phyloP scores from a whole-genome alignment of 2,329 filamentous ascomycete genomes.

The Penicillium sp. region DNA sequence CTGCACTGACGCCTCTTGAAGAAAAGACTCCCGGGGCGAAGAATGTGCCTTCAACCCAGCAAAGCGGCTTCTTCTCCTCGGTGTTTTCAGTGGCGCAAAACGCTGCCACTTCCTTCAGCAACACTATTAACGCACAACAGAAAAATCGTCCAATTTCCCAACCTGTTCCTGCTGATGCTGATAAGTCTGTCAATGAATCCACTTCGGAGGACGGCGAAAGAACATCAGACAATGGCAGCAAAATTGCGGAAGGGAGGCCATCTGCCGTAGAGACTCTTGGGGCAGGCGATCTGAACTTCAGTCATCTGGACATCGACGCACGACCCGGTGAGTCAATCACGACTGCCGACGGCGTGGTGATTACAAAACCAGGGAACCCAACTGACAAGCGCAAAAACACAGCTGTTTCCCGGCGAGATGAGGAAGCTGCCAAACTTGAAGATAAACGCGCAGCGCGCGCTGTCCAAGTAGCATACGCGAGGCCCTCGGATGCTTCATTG shows the following conservation, averaged over 20 bases:
- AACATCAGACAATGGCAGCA: conserved; percentile 19
- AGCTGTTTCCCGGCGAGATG: conserved; percentile 46
- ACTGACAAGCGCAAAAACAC: conserved; percentile 39
- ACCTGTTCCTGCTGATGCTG: conserved; percentile 31
- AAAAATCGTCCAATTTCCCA: conserved; percentile 42
- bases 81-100: conserved; percentile 92
- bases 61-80: conserved; percentile 81
- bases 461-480: conserved; percentile 61
- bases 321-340: conserved; percentile 36
- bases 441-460: conserved; percentile 60
- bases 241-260: conserved; percentile 58
- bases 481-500: conserved; percentile 34
- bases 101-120: conserved; percentile 78
- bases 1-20: conserved; percentile 74
- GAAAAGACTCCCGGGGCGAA: conserved; percentile 54
- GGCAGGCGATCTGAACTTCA: conserved; percentile 82
- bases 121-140: conserved; percentile 55
- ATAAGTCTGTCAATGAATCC: conserved; percentile 28
- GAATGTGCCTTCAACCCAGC: conserved; percentile 54
- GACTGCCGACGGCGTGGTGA: conserved; percentile 40
- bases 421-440: conserved; percentile 57
- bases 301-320: conserved; percentile 72
- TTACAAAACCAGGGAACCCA: conserved; percentile 36
- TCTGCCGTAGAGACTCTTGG: conserved; percentile 86
- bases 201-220: conserved; percentile 30